phyloP scores from a whole-genome alignment of 225 moss, liverwort and hornwort species.

The Bryoerythrophyllum caledonicum region DNA sequence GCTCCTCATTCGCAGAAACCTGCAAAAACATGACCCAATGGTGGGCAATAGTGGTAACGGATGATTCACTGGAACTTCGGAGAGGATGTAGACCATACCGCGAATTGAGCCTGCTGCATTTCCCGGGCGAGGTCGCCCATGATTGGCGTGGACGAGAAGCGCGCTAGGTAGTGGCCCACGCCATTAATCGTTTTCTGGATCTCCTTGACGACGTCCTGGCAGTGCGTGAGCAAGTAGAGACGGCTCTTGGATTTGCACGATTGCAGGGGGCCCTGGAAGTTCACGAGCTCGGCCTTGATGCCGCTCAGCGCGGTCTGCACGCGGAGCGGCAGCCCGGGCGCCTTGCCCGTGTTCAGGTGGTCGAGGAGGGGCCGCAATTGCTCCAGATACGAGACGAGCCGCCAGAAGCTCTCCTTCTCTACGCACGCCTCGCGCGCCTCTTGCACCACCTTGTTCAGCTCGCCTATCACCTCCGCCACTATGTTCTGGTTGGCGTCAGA shows the following conservation, averaged over 20 bases:
- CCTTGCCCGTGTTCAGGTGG: slow-evolving; percentile 35
- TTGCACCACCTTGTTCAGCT: slow-evolving; percentile 45
- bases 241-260: slow-evolving; percentile 46
- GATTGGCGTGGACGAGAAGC: slow-evolving; percentile 32
- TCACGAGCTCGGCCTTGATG: slow-evolving; percentile 43
- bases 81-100: slow-evolving; percentile 21
- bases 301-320: slow-evolving; percentile 44
- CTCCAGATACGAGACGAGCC: slow-evolving; percentile 47
- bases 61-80: no score
- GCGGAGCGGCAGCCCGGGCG: slow-evolving; percentile 44
- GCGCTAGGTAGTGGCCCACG: slow-evolving; percentile 39
- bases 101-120: slow-evolving; percentile 57
- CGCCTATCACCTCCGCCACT: slow-evolving; percentile 44
- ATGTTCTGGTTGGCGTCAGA: slow-evolving; percentile 50
- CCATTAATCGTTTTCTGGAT: slow-evolving; percentile 47
- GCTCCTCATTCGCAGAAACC: slow-evolving; percentile 54
- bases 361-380: slow-evolving; percentile 48
- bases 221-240: slow-evolving; percentile 52
- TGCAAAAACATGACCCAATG: slow-evolving; percentile 12
- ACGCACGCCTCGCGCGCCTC: slow-evolving; percentile 47
- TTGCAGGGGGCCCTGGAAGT: slow-evolving; percentile 40
- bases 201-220: slow-evolving; percentile 44
- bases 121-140: slow-evolving; percentile 48
- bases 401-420: slow-evolving; percentile 60
- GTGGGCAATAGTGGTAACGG: not conserved